A percentile compares a stretch with the other conserved stretches of the same genome.
These are phyloP conservation scores for Verticillium isaacii DNA, from an alignment of 2,329 filamentous ascomycete genomes.

Conservation along the genomic window DNA sequence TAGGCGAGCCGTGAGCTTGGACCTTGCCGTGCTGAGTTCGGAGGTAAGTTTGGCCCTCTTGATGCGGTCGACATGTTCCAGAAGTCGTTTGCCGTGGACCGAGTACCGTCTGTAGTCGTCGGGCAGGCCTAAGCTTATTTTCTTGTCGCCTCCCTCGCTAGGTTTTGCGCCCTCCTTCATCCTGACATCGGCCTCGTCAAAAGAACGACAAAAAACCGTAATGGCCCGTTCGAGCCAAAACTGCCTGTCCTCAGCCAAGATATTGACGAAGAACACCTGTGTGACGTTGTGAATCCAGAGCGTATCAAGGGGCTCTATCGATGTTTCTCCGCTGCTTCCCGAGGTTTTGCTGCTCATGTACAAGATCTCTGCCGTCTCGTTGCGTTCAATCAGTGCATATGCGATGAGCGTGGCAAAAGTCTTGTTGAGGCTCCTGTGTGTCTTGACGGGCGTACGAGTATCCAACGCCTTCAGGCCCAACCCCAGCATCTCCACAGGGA, in stretches of 20 bases:
- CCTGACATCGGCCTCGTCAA: slow-evolving; percentile 34
- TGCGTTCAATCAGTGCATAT: slow-evolving; percentile 47
- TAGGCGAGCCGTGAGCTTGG: slow-evolving; percentile 29
- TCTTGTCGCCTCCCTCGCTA: slow-evolving; percentile 23
- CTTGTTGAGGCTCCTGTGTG: slow-evolving; percentile 35
- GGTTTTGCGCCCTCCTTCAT: neutral
- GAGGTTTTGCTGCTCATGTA: slow-evolving; percentile 28
- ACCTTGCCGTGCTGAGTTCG: slow-evolving; percentile 21
- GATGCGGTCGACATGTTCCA: slow-evolving; percentile 34
- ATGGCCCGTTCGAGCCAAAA: slow-evolving; percentile 46
- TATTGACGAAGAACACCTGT: slow-evolving; percentile 47
- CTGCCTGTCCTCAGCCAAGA: slow-evolving; percentile 34
- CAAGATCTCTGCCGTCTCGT: slow-evolving; percentile 36
- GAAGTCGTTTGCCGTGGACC: slow-evolving; percentile 44
- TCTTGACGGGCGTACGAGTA: slow-evolving; percentile 38
- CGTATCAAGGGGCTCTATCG: slow-evolving; percentile 41
- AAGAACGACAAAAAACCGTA: slow-evolving; percentile 43
- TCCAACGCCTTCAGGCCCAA: slow-evolving; percentile 47
- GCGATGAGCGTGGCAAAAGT: slow-evolving; percentile 45
- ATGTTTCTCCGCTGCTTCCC: slow-evolving; percentile 23
- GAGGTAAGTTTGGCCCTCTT: slow-evolving; percentile 17
- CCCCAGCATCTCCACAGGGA: slow-evolving; percentile 61
- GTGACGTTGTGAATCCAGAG: slow-evolving; percentile 47
- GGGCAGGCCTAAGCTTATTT: slow-evolving; percentile 32
- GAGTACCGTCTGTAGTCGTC: slow-evolving; percentile 49